Conservation (phyloP, 495 filamentous ascomycete species). For the Neurospora sp. region DNA sequence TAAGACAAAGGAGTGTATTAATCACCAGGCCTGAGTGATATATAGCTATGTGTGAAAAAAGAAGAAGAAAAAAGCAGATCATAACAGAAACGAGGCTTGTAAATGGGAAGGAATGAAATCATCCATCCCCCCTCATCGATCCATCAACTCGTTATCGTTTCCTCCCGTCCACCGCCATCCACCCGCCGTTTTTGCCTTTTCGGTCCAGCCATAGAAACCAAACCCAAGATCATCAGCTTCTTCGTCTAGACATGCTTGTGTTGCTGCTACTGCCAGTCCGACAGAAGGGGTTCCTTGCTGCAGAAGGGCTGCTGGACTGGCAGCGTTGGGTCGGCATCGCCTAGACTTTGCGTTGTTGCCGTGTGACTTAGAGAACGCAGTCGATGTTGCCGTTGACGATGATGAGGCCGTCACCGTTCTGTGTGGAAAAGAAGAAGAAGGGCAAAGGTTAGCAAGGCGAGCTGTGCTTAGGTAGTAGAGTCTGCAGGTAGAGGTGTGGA, state of each 20-base stretch:
- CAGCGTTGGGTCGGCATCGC: background rate
- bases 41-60: background rate
- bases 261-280: background rate
- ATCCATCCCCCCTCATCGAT: background rate
- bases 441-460: background rate
- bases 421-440: background rate
- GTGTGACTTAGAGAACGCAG: background rate
- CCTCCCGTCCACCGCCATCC: background rate
- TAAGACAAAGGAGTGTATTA: background rate
- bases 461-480: background rate
- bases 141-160: background rate
- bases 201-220: background rate
- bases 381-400: background rate
- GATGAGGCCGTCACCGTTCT: background rate
- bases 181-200: background rate
- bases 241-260: background rate
- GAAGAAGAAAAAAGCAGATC: background rate
- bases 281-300: background rate
- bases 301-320: background rate
- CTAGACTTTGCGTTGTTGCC: background rate
- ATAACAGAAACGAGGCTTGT: background rate
- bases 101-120: background rate
- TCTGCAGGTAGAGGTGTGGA: background rate
- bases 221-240: background rate
- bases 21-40: background rate